These are phyloP conservation scores for Podospora bellae-mahoneyi DNA, from an alignment of 495 filamentous ascomycete species.

Conservation along the genomic window DNA sequence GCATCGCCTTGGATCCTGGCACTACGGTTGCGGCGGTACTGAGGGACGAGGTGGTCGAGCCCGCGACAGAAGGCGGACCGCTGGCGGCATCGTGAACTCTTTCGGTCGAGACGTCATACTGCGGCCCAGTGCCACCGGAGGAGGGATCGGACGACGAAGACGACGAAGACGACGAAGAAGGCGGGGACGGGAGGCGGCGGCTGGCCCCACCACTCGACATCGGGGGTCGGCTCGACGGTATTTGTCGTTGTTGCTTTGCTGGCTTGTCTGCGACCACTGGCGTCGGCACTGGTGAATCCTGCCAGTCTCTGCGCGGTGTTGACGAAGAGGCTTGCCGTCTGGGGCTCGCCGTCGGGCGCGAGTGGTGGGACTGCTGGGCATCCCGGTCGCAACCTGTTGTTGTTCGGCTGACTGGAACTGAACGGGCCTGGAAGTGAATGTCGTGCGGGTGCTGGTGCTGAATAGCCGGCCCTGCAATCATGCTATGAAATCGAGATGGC, in stretches of 20 bases:
- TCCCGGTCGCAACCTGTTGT: slow-evolving; percentile 37
- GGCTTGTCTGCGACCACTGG: slow-evolving; percentile 1
- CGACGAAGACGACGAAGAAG: slow-evolving; percentile 47
- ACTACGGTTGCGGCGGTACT: slow-evolving; percentile 34
- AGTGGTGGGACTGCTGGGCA: slow-evolving; percentile 22
- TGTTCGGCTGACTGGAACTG: slow-evolving; percentile 36
- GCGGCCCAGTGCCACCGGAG: slow-evolving; percentile 34
- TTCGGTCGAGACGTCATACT: slow-evolving; percentile 38
- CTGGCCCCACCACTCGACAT: slow-evolving; percentile 37
- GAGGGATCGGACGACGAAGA: slow-evolving; percentile 42
- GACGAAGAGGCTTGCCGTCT: slow-evolving; percentile 31
- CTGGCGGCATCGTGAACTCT: slow-evolving; percentile 24
- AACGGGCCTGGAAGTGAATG: slow-evolving; percentile 34
- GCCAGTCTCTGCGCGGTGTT: slow-evolving; percentile 16
- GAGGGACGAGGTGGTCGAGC: slow-evolving; percentile 45
- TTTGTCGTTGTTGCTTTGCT: slow-evolving; percentile 15
- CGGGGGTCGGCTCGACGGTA: slow-evolving; percentile 21
- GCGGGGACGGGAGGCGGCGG: slow-evolving; percentile 45
- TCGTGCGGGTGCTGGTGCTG: slow-evolving; percentile 39
- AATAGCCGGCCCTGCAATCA: slow-evolving; percentile 39
- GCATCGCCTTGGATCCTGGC: slow-evolving; percentile 37
- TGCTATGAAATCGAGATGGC: slow-evolving; percentile 44
- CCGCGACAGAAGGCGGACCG: slow-evolving; percentile 37
- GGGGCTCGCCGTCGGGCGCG: slow-evolving; percentile 29
- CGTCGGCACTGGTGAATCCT: slow-evolving; percentile 18